Conservation (phyloP, 768 basidiomycete genomes). For the Tylopilus sp. region DNA sequence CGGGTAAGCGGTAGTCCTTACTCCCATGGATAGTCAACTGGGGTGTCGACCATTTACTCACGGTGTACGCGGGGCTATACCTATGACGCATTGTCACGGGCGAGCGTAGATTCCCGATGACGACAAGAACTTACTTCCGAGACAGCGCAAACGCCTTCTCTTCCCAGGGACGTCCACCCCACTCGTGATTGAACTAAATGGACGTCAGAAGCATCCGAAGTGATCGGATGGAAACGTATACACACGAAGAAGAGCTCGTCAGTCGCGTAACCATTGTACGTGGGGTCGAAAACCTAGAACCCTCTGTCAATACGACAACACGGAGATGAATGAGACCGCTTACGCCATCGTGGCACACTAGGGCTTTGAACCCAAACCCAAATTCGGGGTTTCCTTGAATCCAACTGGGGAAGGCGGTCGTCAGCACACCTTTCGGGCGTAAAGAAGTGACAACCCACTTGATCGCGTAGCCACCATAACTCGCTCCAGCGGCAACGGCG, state of each 20-base stretch:
- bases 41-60: slow-evolving; percentile 83
- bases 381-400: slow-evolving; percentile 92
- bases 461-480: slow-evolving; percentile 87
- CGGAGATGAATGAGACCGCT: slow-evolving; percentile 12
- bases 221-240: slow-evolving; percentile 2
- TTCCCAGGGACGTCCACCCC: slow-evolving; percentile 82
- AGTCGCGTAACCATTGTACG: slow-evolving; percentile 81
- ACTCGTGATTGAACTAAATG: slow-evolving; percentile 78
- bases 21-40: slow-evolving; percentile 82
- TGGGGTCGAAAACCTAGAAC: slow-evolving; percentile 66
- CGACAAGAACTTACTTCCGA: slow-evolving; percentile 46
- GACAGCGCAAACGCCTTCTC: slow-evolving; percentile 48
- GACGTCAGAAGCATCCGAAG: background rate
- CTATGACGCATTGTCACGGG: slow-evolving; percentile 29
- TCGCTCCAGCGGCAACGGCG: slow-evolving; percentile 76
- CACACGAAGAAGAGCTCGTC: slow-evolving; percentile 90
- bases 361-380: slow-evolving; percentile 85
- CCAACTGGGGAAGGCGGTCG: slow-evolving; percentile 54
- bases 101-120: background rate
- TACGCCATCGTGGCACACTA: slow-evolving; percentile 92
- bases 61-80: slow-evolving; percentile 78
- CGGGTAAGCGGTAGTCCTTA: slow-evolving; percentile 85
- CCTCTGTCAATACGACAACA: background rate
- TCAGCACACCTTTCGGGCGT: background rate
- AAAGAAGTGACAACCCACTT: slow-evolving; percentile 47